A percentile compares a stretch with the other conserved stretches of the same genome.
Evolutionary conservation across 1,139 yeast species (phyloP).

Genomic region (Scheffersomyces cryptocercus): DNA sequence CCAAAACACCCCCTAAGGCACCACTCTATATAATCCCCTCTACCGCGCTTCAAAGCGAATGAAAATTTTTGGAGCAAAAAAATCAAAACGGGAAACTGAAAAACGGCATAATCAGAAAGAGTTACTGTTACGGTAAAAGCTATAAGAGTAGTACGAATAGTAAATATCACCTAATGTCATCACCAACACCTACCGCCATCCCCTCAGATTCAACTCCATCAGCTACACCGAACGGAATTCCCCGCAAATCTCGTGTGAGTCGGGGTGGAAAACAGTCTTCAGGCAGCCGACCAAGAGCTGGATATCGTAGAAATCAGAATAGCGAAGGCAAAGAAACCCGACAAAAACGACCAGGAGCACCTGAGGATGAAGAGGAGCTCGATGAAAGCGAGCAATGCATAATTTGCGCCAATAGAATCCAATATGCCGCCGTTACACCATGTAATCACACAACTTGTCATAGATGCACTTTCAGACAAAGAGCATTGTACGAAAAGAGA

Average conservation of each 20-base stretch:
- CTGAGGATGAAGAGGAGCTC: conserved; percentile 25
- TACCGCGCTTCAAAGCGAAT: too few relatives aligned
- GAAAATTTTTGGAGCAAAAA: too few relatives aligned
- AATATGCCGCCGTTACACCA: conserved; percentile 67
- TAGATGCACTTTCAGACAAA: conserved; percentile 75
- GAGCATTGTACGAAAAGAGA: conserved; percentile 74
- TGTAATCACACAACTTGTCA: conserved; percentile 89
- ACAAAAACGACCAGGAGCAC: conserved; percentile 7
- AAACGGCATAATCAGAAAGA: too few relatives aligned
- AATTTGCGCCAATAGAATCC: conserved; percentile 78
- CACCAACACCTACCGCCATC: not conserved
- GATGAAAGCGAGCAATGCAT: conserved; percentile 55
- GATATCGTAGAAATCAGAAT: conserved; percentile 1
- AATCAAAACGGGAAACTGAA: too few relatives aligned
- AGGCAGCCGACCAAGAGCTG: conserved; percentile 3
- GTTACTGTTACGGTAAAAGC: too few relatives aligned
- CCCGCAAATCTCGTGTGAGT: conserved; percentile 18
- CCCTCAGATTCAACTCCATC: not conserved
- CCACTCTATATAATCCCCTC: too few relatives aligned
- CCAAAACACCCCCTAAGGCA: too few relatives aligned
- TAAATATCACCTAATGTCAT: not conserved
- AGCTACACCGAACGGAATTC: not conserved
- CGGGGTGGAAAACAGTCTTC: conserved; percentile 14
- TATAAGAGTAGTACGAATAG: too few relatives aligned
- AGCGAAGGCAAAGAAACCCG: not conserved